Conservation (phyloP, 2,329 filamentous ascomycete species). For the Pseudocercospora fuligena region DNA sequence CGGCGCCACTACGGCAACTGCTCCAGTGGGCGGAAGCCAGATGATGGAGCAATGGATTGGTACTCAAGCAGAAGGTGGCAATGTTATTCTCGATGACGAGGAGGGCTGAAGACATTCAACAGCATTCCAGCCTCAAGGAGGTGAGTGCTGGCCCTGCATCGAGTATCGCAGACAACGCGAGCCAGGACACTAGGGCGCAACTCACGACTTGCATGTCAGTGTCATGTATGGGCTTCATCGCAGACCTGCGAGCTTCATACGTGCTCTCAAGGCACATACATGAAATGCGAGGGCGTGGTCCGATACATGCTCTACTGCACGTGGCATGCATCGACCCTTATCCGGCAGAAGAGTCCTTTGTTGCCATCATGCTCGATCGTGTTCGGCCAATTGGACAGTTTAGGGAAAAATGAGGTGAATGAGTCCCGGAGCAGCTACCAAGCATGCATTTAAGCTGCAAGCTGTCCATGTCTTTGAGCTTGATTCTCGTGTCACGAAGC, state of each 20-base stretch:
- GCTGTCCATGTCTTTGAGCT: slow-evolving; percentile 3
- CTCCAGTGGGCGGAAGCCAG: slow-evolving; percentile 39
- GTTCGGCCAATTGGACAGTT: neutral
- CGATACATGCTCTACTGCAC: neutral
- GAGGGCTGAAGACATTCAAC: slow-evolving; percentile 24
- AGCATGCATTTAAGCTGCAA: neutral
- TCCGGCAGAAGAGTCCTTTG: neutral
- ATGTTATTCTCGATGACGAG: slow-evolving; percentile 39
- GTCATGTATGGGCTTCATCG: neutral
- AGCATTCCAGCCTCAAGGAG: neutral
- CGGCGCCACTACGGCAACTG: slow-evolving; percentile 26
- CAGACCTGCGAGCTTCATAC: neutral
- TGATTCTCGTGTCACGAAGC: neutral
- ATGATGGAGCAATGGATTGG: slow-evolving; percentile 49
- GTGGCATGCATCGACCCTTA: neutral
- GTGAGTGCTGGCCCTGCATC: neutral
- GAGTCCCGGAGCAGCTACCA: neutral
- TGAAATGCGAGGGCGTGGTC: neutral
- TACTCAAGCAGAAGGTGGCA: slow-evolving; percentile 44
- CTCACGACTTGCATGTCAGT: neutral
- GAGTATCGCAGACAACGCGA: neutral
- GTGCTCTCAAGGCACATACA: neutral
- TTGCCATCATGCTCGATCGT: neutral
- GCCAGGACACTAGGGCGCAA: neutral
- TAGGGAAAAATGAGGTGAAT: neutral